Percentiles rank a stretch among this genome's conserved stretches.
phyloP scores from a whole-genome alignment of 2,329 filamentous ascomycete species.

The Clathrospora elynae region DNA sequence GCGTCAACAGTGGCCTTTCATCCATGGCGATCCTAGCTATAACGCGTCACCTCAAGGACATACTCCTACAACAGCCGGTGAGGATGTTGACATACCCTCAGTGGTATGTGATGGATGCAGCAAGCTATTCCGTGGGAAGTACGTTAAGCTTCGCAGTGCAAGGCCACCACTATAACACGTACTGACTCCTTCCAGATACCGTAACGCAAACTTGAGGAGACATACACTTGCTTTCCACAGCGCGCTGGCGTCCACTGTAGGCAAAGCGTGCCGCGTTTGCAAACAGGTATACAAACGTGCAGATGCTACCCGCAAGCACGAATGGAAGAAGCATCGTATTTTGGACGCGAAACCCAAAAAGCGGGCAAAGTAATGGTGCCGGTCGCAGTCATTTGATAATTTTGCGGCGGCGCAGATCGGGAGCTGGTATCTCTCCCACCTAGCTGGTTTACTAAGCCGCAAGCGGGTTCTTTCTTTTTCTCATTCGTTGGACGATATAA shows the following conservation, averaged over 20 bases:
- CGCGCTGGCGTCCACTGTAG: neutral
- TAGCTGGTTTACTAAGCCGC: constrained; percentile 1
- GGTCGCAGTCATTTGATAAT: neutral
- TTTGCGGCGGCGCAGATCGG: constrained; percentile 14
- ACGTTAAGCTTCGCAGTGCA: neutral
- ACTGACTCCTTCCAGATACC: constrained; percentile 15
- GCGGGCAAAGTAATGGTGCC: constrained; percentile 1
- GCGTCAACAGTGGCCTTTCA: neutral
- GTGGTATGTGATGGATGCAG: constrained; percentile 4
- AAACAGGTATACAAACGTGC: constrained; percentile 6
- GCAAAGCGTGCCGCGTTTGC: constrained; percentile 12
- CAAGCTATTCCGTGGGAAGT: constrained; percentile 13
- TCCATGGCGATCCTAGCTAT: too few species aligned
- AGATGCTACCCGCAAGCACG: constrained; percentile 24
- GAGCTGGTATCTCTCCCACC: constrained; percentile 6
- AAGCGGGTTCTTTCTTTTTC: constrained; percentile 4
- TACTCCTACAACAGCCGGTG: too few species aligned
- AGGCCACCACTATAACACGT: neutral
- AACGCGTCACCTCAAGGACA: too few species aligned
- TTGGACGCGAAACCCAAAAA: constrained; percentile 14
- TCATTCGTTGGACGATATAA: neutral
- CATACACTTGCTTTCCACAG: constrained; percentile 10
- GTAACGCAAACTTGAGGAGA: constrained; percentile 16
- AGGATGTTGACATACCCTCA: too few species aligned
- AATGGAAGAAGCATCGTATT: constrained; percentile 19